Conservation (phyloP, 148 eudicot species). For the Silene conica region DNA sequence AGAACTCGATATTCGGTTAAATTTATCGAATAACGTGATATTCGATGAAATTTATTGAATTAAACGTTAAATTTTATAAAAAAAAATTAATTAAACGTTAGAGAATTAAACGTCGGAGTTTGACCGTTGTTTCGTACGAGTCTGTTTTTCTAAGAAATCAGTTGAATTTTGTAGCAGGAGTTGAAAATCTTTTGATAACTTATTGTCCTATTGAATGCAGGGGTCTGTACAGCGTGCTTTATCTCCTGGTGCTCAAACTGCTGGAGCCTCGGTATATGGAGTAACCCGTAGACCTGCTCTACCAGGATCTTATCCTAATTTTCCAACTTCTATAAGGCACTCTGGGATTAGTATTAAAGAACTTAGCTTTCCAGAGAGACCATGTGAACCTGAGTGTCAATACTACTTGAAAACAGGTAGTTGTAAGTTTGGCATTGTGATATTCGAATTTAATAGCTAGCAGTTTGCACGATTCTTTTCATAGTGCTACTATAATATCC, state of each 20-base stretch:
- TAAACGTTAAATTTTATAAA: no score
- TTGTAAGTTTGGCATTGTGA: conserved; percentile 46
- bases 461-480: no score
- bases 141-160: background rate
- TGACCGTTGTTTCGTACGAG: no score
- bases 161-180: background rate
- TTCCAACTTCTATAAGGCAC: conserved; percentile 44
- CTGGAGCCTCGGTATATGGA: conserved; percentile 64
- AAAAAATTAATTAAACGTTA: no score
- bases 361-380: conserved; percentile 63
- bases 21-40: no score
- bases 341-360: conserved; percentile 38
- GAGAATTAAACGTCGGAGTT: no score
- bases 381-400: conserved; percentile 74
- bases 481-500: no score
- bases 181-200: background rate
- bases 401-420: conserved; percentile 77
- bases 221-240: conserved; percentile 72
- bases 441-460: background rate
- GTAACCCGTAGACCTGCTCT: conserved; percentile 50
- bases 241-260: conserved; percentile 68
- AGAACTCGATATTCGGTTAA: no score
- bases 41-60: no score
- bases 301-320: conserved; percentile 46
- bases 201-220: conserved; percentile 34